These are phyloP conservation scores for Pseudogymnoascus verrucosus DNA, from an alignment of 2,329 filamentous ascomycete species.

Conservation along the genomic window DNA sequence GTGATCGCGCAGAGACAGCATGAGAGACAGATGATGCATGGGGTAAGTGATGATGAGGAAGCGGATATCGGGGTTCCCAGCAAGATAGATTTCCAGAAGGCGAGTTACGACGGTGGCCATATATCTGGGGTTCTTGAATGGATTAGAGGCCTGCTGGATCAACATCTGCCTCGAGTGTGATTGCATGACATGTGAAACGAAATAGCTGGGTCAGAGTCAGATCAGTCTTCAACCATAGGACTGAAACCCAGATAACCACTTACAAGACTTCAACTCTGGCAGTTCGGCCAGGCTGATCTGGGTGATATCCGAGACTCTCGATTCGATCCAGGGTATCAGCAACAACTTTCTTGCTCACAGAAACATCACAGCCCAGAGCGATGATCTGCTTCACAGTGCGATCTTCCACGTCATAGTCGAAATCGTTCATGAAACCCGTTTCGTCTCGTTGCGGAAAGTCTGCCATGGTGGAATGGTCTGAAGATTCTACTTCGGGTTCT, in stretches of 20 bases:
- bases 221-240: neutral
- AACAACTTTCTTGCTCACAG: slow-evolving; percentile 43
- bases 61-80: slow-evolving; percentile 42
- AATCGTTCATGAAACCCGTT: slow-evolving; percentile 22
- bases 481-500: neutral
- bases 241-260: slow-evolving; percentile 10
- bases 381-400: slow-evolving; percentile 49
- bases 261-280: neutral
- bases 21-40: slow-evolving; percentile 45
- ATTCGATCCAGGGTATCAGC: slow-evolving; percentile 42
- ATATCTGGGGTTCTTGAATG: slow-evolving; percentile 44
- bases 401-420: slow-evolving; percentile 22
- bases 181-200: slow-evolving; percentile 55
- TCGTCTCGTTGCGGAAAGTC: neutral
- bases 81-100: slow-evolving; percentile 52
- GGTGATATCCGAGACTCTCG: slow-evolving; percentile 44
- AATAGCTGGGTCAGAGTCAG: slow-evolving; percentile 36
- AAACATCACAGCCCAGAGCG: slow-evolving; percentile 49
- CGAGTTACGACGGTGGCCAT: slow-evolving; percentile 52
- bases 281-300: slow-evolving; percentile 11
- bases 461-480: neutral
- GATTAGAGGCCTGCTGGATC: slow-evolving; percentile 44
- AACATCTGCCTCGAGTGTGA: slow-evolving; percentile 44
- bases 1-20: slow-evolving; percentile 49
- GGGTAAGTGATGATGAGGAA: slow-evolving; percentile 54